Base-by-base conservation (phyloP, 345 rosid species). In the Arabis hirsuta region DNA sequence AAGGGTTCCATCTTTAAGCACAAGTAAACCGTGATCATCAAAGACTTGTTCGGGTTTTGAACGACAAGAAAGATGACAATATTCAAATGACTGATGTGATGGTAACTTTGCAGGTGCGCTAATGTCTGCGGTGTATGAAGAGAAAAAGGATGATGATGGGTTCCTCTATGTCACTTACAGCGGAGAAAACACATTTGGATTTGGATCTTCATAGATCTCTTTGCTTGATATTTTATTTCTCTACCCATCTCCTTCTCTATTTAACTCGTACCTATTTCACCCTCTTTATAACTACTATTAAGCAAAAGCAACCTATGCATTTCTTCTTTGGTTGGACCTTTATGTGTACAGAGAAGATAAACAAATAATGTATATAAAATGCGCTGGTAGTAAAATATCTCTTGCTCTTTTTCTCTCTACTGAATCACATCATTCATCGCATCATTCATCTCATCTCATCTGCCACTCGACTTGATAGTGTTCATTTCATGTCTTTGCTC, bases 121-220 rank as follows among this genome's bases (percentile, higher is more conserved):
- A 2, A 84, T 87, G 94, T 89, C 94, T 36, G 71, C 92, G 29
- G 86, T 91, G 29, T 91, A 91, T 16, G 92, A 87, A 51, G 96
- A 91, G 69, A 87, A 89, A 77, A 87, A 89, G 76, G 97, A 91
- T 55, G 94, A 81, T 52, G 97, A 91, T 58, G 97, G 96, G 32
- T 91, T 91, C 81, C 87, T 91, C 70, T 89, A 91, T 24, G 91
- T 89, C 27, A 83, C 94, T 16, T 91, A 91, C 85, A 89, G 96
- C 20, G 96, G 97, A 9, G 96, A 89, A 79, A 87, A 91, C 81
- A 86, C 94, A 45, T 91, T 91, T 67, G 97, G 97, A 54, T 62
- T 42, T 71, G 58, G 45, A 53, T 76, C 74, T 55, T 27, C 71
- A 47, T 76, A 76, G 47, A 46, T 8, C 61, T 76, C 59, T 62